A percentile compares a stretch with the other conserved stretches of the same genome.
These are phyloP conservation scores for Kuraishia cidri DNA, from an alignment of 805 yeast species.

Conservation along the genomic window DNA sequence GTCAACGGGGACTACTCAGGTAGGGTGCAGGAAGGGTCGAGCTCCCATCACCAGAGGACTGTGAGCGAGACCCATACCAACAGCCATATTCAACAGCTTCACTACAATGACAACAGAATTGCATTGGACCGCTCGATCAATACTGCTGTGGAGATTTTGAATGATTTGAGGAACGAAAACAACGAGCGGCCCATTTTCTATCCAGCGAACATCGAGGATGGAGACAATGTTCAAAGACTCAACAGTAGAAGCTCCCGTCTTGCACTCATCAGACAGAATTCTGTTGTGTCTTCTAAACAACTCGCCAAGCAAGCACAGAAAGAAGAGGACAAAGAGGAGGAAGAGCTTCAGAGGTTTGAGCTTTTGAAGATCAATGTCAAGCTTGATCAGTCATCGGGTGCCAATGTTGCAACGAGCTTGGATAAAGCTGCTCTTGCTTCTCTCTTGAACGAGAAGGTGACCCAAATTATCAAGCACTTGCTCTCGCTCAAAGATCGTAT, in stretches of 20 bases:
- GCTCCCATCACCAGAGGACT: not conserved
- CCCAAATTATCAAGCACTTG: conserved; percentile 59
- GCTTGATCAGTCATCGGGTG: conserved; percentile 33
- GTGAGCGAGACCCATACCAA: conserved; percentile 8
- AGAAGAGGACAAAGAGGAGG: conserved; percentile 4
- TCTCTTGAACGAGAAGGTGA: conserved; percentile 59
- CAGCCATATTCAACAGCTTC: conserved; percentile 62
- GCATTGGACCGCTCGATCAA: conserved; percentile 55
- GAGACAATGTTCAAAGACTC: conserved; percentile 22
- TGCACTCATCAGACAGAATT: conserved; percentile 40
- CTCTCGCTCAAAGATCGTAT: conserved; percentile 69
- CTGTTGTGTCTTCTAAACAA: conserved; percentile 9
- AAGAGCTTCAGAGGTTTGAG: conserved; percentile 34
- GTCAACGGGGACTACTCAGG: conserved; percentile 2
- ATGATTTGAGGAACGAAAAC: conserved; percentile 48
- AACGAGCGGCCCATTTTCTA: conserved; percentile 51
- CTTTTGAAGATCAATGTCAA: conserved; percentile 57
- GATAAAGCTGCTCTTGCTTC: conserved; percentile 65
- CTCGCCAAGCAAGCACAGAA: conserved; percentile 7
- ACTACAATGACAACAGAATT: conserved; percentile 64
- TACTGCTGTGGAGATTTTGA: conserved; percentile 39
- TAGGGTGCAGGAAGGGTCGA: conserved; percentile 1
- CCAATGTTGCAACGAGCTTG: conserved; percentile 40
- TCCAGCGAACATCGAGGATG: conserved; percentile 23
- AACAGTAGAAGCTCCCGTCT: conserved; percentile 42